Evolutionary conservation across 164 flowering plant species (phyloP).

Genomic region (Euptelea pleiosperma): DNA sequence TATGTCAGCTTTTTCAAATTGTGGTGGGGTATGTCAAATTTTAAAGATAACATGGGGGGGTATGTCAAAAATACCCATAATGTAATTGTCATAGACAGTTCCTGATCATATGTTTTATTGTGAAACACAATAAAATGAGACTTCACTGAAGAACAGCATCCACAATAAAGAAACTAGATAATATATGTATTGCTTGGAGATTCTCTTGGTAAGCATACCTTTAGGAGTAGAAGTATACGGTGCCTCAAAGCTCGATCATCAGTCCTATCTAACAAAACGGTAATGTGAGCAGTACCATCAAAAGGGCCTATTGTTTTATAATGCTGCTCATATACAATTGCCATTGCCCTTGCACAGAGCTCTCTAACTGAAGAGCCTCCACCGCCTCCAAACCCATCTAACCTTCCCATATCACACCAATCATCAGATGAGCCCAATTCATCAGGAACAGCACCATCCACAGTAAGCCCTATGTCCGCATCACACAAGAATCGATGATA

Average conservation of each 20-base stretch:
- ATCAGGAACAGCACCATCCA: constrained; percentile 96
- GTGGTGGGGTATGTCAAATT: too few species aligned
- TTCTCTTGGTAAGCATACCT: constrained; percentile 43
- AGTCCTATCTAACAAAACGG: constrained; percentile 92
- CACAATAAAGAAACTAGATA: background rate
- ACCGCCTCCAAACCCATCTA: constrained; percentile 99
- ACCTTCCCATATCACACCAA: constrained; percentile 99
- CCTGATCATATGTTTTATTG: too few species aligned
- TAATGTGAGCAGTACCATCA: constrained; percentile 95
- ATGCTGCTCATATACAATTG: constrained; percentile 96
- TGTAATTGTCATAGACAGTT: too few species aligned
- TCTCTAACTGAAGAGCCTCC: constrained; percentile 96
- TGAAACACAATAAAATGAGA: too few species aligned
- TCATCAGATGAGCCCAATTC: constrained; percentile 95
- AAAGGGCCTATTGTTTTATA: constrained; percentile 73
- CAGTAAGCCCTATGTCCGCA: constrained; percentile 93
- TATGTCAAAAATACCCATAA: too few species aligned
- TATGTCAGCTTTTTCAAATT: too few species aligned
- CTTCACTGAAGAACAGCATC: too few species aligned
- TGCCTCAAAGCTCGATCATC: constrained; percentile 95
- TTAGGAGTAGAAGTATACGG: constrained; percentile 77
- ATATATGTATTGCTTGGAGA: background rate
- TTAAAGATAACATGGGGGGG: too few species aligned
- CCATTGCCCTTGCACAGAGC: constrained; percentile 99
- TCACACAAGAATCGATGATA: constrained; percentile 95